Evolutionary conservation across 495 filamentous ascomycete genomes (phyloP), one percentile per base, ranked within the genome.

Genomic region (Neurospora sp.): DNA sequence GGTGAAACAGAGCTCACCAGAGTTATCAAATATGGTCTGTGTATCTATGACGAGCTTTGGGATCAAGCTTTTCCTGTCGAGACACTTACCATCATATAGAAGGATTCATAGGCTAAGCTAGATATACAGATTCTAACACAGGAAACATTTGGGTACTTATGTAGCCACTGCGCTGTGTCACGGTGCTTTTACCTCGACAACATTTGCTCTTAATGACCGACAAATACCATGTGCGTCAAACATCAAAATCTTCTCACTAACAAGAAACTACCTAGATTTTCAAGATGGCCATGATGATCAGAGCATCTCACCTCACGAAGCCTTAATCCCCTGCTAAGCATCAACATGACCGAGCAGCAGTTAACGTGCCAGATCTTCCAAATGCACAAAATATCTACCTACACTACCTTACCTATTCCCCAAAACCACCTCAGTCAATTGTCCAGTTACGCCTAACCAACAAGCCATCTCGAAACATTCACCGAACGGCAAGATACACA

Each of bases 171-270:
- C 42, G 16, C 18, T 44, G 18, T 44, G 42, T 4, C 42, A 44
- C 4, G 42, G 3, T n/a, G 2, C 18, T n/a, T 44, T 0, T 0
- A 9, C 7, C 0, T 9, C 16, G 42, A 44, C 7, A n/a, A 0
- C 0, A 44, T n/a, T 2, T 44, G 16, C 42, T 44, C 6, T n/a
- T 44, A 18, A 3, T 3, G 42, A 44, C 2, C 18, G 18, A 44
- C 16, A 3, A n/a, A 44, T 44, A 18, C 41, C 2, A 18, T 9
- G 42, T n/a, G 7, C 7, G 42, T 44, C 42, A 3, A 44, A 44
- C 42, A n/a, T 44, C 3, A 8, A 44, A 18, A 42, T 6, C 14
- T 18, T 16, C 5, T 2, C 5, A 2, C 27, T 27, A 18, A 18
- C 41, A 18, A 41, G 2, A 18, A 4, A 44, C 3, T 18, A 44